phyloP scores from a whole-genome alignment of 2,329 filamentous ascomycete genomes.

The Cordyceps militaris region DNA sequence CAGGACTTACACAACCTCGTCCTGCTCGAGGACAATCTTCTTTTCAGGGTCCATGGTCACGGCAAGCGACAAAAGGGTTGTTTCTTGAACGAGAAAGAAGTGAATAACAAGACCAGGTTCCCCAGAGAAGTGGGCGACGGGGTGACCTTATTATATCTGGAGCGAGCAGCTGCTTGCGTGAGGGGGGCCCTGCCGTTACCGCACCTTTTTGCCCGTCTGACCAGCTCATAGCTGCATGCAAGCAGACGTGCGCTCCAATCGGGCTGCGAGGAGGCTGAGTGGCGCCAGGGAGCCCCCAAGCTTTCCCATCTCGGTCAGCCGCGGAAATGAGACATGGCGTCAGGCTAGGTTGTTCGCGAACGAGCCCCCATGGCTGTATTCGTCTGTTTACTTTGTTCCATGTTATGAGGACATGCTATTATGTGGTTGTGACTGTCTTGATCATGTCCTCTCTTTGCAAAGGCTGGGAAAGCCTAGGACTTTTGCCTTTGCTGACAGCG shows the following conservation, averaged over 20 bases:
- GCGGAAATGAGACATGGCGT: slow-evolving; percentile 5
- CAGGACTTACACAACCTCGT: slow-evolving; percentile 9
- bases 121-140: background rate
- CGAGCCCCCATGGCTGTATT: background rate
- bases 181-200: background rate
- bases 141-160: background rate
- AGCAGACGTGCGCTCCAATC: background rate
- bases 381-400: too few relatives aligned
- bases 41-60: slow-evolving; percentile 10
- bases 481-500: too few relatives aligned
- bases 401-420: too few relatives aligned
- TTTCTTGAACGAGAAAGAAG: background rate
- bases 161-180: background rate
- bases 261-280: background rate
- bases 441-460: background rate
- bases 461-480: too few relatives aligned
- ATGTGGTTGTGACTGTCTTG: background rate
- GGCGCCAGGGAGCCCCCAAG: background rate
- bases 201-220: background rate
- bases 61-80: background rate
- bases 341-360: background rate
- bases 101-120: background rate
- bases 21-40: slow-evolving; percentile 8
- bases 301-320: slow-evolving; percentile 7
- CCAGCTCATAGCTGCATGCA: background rate